Evolutionary conservation across 1,284 basidiomycete genomes (phyloP), one percentile per base, ranked within the genome.

Genomic region (Coriolopsis trogii): DNA sequence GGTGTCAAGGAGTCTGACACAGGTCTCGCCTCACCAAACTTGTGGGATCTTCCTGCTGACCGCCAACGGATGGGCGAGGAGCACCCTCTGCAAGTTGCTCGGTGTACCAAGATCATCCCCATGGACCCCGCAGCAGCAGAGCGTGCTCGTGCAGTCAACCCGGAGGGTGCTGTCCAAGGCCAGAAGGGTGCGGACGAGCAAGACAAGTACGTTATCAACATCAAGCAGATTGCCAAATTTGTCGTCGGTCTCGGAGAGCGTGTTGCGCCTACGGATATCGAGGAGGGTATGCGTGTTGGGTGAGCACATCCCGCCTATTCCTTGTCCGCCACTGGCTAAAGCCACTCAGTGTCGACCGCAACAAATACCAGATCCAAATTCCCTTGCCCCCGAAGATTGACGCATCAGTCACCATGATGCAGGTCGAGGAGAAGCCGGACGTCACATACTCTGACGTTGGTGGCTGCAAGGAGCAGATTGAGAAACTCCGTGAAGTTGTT

Each of bases 351-450:
- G 87, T 95, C 60, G 90, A 95, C 71, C 85, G 93, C 44, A 95
- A 89, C 63, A 98, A 98, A 72, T 99, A 99, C 70, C 95, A 98
- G 72, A 99, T 99, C 61, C 94, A 98, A 74, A 98, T 99, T 60
- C 97, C 97, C n/a, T 75, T 99, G n/a, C 97, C 97, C 37, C 97
- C 97, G 31, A 98, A 97, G 77, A 99, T 99, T 62, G 97, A 99
- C 70, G 95, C 97, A 3, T 97, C 95, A 0, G 97, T 99, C 4
- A 99, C 97, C 13, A 98, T 99, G 96, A 99, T 99, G 97, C 96
- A 99, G 73, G 96, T 99, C 39, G 96, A 99, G 71, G 96, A 99
- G 75, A 96, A 98, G 70, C 96, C 96, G 1, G 96, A 98, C 65
- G 94, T 99, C 42, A 98, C 96, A 2, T 99, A 99, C 70, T 94